phyloP scores from a whole-genome alignment of 2,329 filamentous ascomycete genomes.

The Sordariomycetes sp. region DNA sequence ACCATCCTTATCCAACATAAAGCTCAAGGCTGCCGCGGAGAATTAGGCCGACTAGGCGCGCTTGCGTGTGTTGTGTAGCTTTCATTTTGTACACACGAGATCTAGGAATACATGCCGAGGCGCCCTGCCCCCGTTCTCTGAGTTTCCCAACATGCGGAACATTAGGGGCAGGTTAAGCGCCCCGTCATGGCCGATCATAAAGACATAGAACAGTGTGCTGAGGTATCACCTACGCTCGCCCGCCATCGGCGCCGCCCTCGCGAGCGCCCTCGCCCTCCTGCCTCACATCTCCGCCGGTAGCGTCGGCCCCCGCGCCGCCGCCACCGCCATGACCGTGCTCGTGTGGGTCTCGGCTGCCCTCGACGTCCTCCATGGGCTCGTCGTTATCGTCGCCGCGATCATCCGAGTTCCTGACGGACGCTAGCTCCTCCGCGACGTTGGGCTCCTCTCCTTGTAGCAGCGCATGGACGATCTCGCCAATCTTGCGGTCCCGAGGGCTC shows the following conservation, averaged over 20 bases:
- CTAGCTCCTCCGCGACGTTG: constrained; percentile 63
- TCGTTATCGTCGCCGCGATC: constrained; percentile 45
- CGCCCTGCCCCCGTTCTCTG: constrained; percentile 1
- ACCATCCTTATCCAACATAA: neutral
- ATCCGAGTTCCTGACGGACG: constrained; percentile 44
- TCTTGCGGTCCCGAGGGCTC: constrained; percentile 74
- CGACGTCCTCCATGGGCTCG: constrained; percentile 46
- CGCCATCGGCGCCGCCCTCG: constrained; percentile 91
- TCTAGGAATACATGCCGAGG: constrained; percentile 5
- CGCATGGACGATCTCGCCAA: constrained; percentile 76
- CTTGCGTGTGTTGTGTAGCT: neutral
- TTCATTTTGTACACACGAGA: constrained; percentile 2
- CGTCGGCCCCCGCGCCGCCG: constrained; percentile 75
- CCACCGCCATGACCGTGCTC: constrained; percentile 50
- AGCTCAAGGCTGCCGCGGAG: neutral
- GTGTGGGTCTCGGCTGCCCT: constrained; percentile 50
- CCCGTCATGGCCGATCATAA: neutral
- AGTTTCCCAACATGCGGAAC: neutral
- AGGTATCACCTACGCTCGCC: constrained; percentile 86
- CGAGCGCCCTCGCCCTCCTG: constrained; percentile 81
- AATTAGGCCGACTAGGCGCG: neutral
- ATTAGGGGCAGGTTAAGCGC: neutral
- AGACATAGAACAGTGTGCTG: neutral
- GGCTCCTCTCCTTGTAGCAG: constrained; percentile 85
- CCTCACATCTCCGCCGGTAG: constrained; percentile 83